Evolutionary conservation across 306 rosid genomes (phyloP), one percentile per base, ranked within the genome.

Genomic region (Coriaria nepalensis): DNA sequence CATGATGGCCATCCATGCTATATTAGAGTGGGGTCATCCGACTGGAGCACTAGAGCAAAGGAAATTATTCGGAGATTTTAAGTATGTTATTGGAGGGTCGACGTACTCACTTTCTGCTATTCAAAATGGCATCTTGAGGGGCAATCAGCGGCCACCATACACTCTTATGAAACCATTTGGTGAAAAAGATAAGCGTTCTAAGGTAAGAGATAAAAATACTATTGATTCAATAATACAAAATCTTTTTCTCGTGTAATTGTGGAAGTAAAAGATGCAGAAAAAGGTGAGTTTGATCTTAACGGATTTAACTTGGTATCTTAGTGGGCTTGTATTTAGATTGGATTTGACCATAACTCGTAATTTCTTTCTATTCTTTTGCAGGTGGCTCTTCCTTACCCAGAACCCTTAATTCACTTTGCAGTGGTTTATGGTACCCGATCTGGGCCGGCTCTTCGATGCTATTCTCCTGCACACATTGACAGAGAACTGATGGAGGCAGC

Each of bases 1-100:
- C 67, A 78, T 84, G 97, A 90, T 84, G 95, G 86, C 78, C 56
- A 81, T 90, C 64, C 97, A 81, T 67, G 93, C 95, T 35, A 76
- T 90, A 50, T 50, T 71, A 48, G 68, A 78, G 41, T 70, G 67
- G 56, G 93, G 97, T 56, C 84, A 79, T 70, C 93, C 95, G 52
- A 62, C 72, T 56, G 93, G 93, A 63, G 67, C 81, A 29, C 58
- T 88, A 48, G 97, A 88, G 60, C 66, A 90, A 57, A 84, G 80
- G 65, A 81, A 79, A 60, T 45, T 88, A 63, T 78, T 74, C 43
- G 87, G 86, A 47, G 95, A 76, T 45, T 88, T 88, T 67, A 81
- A 72, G 60, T 84, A 88, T 62, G 84, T 84, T 11, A 65, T 88
- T 49, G 84, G 90, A 57, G 97, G 95, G 55, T 71, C 72, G 32